Conservation (phyloP, 2,329 filamentous ascomycete genomes). For the Lasiodiplodia sp. region DNA sequence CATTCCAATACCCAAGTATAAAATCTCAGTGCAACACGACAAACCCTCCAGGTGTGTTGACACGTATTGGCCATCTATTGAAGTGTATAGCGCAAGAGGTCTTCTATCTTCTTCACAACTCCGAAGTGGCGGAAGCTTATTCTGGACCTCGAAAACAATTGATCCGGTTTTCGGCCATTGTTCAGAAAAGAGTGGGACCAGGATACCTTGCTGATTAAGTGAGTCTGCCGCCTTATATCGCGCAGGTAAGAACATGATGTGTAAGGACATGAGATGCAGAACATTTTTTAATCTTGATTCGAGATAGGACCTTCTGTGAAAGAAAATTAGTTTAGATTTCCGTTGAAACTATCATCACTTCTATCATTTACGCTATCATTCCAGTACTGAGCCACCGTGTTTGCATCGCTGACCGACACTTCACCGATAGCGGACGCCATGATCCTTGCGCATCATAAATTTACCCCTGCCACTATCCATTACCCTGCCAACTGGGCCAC, state of each 20-base stretch:
- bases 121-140: background rate
- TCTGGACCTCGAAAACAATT: background rate
- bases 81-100: too few relatives aligned
- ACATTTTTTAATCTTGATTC: background rate
- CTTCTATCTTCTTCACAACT: background rate
- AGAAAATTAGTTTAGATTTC: background rate
- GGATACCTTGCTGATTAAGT: background rate
- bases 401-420: background rate
- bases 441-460: background rate
- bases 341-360: too few relatives aligned
- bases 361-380: background rate
- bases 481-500: too few relatives aligned
- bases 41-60: background rate
- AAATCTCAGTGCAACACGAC: background rate
- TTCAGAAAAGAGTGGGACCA: background rate
- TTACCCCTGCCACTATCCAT: too few relatives aligned
- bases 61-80: background rate
- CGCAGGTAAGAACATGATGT: background rate
- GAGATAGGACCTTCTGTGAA: background rate
- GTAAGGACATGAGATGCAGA: background rate
- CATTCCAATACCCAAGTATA: background rate
- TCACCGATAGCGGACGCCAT: background rate
- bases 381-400: background rate
- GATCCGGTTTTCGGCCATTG: background rate
- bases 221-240: background rate